phyloP scores from a whole-genome alignment of 495 filamentous ascomycete species.

The Clohesyomyces aquaticus region DNA sequence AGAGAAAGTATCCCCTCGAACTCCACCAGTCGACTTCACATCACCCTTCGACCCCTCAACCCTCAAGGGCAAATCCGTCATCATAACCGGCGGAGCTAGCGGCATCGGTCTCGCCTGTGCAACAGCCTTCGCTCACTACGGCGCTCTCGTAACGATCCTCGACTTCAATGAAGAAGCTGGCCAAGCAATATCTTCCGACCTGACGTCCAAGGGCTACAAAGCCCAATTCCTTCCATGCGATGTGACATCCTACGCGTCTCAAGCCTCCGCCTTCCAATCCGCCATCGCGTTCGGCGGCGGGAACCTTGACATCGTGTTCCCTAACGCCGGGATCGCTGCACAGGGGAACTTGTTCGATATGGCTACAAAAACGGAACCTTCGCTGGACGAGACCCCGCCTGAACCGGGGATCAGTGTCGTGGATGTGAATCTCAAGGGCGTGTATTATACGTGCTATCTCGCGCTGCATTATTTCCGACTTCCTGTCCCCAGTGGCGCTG shows the following conservation, averaged over 20 bases:
- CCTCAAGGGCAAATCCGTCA: constrained; percentile 28
- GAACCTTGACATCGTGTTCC: constrained; percentile 32
- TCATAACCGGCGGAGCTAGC: constrained; percentile 36
- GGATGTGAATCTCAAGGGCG: constrained; percentile 35
- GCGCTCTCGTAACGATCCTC: constrained; percentile 34
- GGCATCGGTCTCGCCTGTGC: constrained; percentile 29
- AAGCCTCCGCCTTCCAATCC: constrained; percentile 32
- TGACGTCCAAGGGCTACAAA: constrained; percentile 16
- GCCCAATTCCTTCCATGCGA: constrained; percentile 31
- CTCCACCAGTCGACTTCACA: constrained; percentile 18
- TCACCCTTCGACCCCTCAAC: constrained; percentile 21
- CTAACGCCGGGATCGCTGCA: constrained; percentile 27
- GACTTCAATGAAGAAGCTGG: constrained; percentile 33
- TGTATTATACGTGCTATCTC: constrained; percentile 32
- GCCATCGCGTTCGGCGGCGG: constrained; percentile 29
- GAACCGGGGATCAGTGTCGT: constrained; percentile 18
- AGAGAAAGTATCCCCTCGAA: constrained; percentile 10
- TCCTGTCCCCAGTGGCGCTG: not conserved
- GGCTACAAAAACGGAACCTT: constrained; percentile 1
- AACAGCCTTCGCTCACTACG: constrained; percentile 11
- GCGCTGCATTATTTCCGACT: constrained; percentile 38
- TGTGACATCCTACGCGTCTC: constrained; percentile 35
- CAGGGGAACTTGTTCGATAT: constrained; percentile 27
- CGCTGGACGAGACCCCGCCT: constrained; percentile 20
- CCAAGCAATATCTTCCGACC: constrained; percentile 9